A percentile compares a stretch with the other conserved stretches of the same genome.
phyloP scores from a whole-genome alignment of 2,329 filamentous ascomycete genomes.

The Colletotrichum graminicola region DNA sequence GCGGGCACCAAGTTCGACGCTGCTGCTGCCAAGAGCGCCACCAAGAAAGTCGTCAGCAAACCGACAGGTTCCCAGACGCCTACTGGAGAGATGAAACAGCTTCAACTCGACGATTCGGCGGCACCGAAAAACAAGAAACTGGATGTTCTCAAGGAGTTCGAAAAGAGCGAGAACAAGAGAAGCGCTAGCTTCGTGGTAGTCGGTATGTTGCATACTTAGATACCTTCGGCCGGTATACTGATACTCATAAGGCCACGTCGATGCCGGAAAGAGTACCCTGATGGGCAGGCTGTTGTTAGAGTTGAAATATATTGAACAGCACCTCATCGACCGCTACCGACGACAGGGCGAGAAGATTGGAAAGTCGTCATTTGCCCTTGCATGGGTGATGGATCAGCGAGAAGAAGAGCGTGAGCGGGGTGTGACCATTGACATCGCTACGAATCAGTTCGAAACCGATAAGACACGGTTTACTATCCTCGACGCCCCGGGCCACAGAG shows the following conservation, averaged over 20 bases:
- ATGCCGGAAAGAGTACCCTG: slow-evolving; percentile 96
- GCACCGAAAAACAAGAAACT: slow-evolving; percentile 81
- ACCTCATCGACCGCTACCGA: slow-evolving; percentile 88
- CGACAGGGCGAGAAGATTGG: slow-evolving; percentile 92
- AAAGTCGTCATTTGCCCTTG: slow-evolving; percentile 94
- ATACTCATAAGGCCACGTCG: slow-evolving; percentile 80
- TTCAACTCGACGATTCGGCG: slow-evolving; percentile 65
- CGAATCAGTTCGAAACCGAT: slow-evolving; percentile 92
- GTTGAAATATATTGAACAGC: slow-evolving; percentile 86
- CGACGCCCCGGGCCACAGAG: slow-evolving; percentile 92
- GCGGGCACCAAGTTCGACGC: slow-evolving; percentile 62
- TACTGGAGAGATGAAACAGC: slow-evolving; percentile 51
- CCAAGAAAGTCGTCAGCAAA: slow-evolving; percentile 48
- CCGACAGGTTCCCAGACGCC: slow-evolving; percentile 48
- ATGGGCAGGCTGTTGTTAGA: slow-evolving; percentile 96
- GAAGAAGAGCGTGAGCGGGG: slow-evolving; percentile 89
- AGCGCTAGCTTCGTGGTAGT: slow-evolving; percentile 93
- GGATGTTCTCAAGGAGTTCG: slow-evolving; percentile 85
- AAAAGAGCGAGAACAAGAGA: slow-evolving; percentile 80
- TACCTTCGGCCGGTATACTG: slow-evolving; percentile 35
- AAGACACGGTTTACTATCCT: slow-evolving; percentile 91
- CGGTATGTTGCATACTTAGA: slow-evolving; percentile 65
- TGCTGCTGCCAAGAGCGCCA: slow-evolving; percentile 56
- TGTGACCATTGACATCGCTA: slow-evolving; percentile 97
- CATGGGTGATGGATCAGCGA: slow-evolving; percentile 96